phyloP scores from a whole-genome alignment of 1,139 yeast species.

The Saccharomyces hybrid region DNA sequence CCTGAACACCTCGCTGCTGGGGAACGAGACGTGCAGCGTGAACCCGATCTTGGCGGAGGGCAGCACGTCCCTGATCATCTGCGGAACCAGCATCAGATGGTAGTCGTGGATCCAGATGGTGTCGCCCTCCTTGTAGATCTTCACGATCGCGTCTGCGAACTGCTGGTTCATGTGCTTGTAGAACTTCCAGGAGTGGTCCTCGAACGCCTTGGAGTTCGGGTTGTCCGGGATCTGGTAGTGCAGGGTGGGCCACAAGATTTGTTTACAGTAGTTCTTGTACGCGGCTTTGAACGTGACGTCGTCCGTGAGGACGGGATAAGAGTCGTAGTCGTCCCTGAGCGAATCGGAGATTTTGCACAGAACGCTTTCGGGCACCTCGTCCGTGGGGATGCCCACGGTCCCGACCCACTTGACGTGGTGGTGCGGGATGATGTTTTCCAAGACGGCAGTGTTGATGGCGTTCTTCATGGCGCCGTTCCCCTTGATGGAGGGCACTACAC shows the following conservation, averaged over 20 bases:
- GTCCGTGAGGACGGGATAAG: constrained; percentile 62
- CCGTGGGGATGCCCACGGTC: constrained; percentile 84
- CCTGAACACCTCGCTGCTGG: constrained; percentile 90
- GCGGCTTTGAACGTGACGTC: constrained; percentile 84
- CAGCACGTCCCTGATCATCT: constrained; percentile 64
- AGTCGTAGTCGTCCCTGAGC: constrained; percentile 44
- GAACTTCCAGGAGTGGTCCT: constrained; percentile 89
- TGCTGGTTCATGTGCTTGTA: constrained; percentile 68
- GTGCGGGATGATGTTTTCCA: constrained; percentile 39
- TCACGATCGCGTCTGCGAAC: constrained; percentile 69
- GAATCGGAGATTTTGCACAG: constrained; percentile 42
- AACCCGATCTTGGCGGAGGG: constrained; percentile 88
- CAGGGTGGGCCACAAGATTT: constrained; percentile 91
- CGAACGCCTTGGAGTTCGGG: constrained; percentile 89
- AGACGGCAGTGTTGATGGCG: constrained; percentile 62
- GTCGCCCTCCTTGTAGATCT: constrained; percentile 59
- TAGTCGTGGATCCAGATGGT: constrained; percentile 91
- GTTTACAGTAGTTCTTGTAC: constrained; percentile 83
- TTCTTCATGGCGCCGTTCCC: constrained; percentile 88
- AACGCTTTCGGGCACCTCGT: constrained; percentile 55
- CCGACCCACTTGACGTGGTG: constrained; percentile 71
- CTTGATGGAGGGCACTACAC: constrained; percentile 55
- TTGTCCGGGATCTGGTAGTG: constrained; percentile 96
- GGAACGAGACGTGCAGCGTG: constrained; percentile 89
- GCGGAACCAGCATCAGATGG: constrained; percentile 79